Base-by-base conservation (phyloP, 2,329 filamentous ascomycete species). In the Diaporthe aspalathi region DNA sequence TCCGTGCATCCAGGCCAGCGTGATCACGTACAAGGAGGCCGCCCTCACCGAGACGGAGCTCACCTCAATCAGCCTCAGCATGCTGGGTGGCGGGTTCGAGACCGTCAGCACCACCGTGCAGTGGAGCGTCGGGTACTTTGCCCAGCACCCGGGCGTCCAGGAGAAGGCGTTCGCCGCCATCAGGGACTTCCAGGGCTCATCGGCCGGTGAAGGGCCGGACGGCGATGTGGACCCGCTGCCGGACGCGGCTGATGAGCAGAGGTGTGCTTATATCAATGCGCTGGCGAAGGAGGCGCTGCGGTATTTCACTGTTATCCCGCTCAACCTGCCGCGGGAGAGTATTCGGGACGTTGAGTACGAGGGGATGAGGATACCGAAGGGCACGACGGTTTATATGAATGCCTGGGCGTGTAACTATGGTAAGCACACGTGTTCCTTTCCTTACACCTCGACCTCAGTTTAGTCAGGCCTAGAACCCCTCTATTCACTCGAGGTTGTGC, bases 371-470 rank as follows among this genome's bases (percentile, higher is more conserved):
- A 90, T 92, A 35, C 90, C 89, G 0, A 84, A 88, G 1, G 88
- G 88, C 3, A 90, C 88, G 0, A 89, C 87, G 5, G 91, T 91
- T 76, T 91, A 90, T 79, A 89, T 91, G 83, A 91, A 86, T 76
- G 88, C 89, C 20, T 91, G 62, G 67, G 72, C 72, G 2, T 73
- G 72, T n/a, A 74, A 74, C 40, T 45, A 67, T 24, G 72, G 72
- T 70, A 17, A 11, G 69, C 54, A 14, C 2, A 45, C 8, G 14
- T 11, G 17, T 5, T 24, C 9, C 24, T 5, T 20, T 29, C 20
- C 4, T 7, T 16, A 29, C n/a, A 5, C 32, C 4, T 16, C 32
- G 24, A 9, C 14, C 22, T 56, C 35, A 29, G 17, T 27, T 29
- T 20, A 35, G 3, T n/a, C n/a, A n/a, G 7, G 7, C n/a, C 4